Conservation (phyloP, 139 green algal genomes). For the Eudorina sp. region DNA sequence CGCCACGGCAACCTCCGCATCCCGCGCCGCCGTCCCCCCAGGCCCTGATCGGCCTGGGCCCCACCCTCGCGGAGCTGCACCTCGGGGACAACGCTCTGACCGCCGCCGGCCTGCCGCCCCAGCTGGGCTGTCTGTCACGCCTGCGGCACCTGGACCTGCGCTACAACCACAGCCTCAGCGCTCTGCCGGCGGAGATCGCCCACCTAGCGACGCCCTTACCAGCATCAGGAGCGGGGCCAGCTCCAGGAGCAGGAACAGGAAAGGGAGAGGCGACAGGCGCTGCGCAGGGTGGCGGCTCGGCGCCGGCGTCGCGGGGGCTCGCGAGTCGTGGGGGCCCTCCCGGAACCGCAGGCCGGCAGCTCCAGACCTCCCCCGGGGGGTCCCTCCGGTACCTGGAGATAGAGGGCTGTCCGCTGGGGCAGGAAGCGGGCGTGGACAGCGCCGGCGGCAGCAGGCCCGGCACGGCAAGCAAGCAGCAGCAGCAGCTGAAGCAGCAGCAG, state of each 20-base stretch:
- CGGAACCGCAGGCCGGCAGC: neutral
- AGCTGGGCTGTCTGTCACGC: neutral
- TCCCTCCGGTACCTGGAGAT: slow-evolving; percentile 7
- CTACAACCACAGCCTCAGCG: neutral
- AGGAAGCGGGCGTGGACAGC: neutral
- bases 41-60: neutral
- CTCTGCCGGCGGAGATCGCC: neutral
- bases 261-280: no score
- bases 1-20: no score
- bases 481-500: slow-evolving; percentile 2
- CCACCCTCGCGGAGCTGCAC: slow-evolving; percentile 9
- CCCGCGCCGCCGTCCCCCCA: no score
- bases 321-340: no score
- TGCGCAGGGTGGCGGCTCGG: no score
- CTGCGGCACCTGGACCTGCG: slow-evolving; percentile 26
- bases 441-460: neutral
- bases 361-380: neutral
- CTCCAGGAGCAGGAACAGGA: neutral
- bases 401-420: slow-evolving; percentile 8
- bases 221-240: neutral
- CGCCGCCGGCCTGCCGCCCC: neutral
- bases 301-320: no score
- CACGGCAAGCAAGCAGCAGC: neutral
- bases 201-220: neutral
- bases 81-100: slow-evolving; percentile 28